Conservation (phyloP, 495 filamentous ascomycete species). For the Trichoderma orchidacearum region DNA sequence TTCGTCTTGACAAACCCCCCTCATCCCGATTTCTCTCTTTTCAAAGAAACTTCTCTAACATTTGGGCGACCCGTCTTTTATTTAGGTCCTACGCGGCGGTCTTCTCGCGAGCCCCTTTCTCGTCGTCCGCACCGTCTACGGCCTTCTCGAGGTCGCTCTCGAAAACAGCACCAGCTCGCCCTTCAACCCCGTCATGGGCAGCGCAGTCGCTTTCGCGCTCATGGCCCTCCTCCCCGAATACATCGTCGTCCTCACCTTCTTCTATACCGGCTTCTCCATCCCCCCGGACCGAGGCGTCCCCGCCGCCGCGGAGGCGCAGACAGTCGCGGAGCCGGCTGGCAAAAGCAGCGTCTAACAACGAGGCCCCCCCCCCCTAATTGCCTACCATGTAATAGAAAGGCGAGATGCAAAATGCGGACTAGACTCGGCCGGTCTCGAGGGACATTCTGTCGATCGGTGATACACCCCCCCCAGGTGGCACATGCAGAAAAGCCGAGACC, state of each 20-base stretch:
- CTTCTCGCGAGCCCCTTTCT: background rate
- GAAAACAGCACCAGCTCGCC: background rate
- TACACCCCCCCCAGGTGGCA: too few species aligned
- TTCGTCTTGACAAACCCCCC: background rate
- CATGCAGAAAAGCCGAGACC: too few species aligned
- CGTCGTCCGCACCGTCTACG: conserved; percentile 3
- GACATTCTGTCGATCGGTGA: too few species aligned
- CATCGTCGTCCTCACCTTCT: background rate
- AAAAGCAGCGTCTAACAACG: background rate
- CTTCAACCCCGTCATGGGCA: conserved; percentile 1
- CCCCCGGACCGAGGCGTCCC: background rate
- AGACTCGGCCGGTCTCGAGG: too few species aligned
- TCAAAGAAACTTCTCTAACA: background rate
- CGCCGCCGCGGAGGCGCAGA: background rate
- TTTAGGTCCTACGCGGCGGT: background rate
- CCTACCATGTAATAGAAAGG: too few species aligned
- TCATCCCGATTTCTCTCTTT: background rate
- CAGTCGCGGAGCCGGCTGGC: background rate
- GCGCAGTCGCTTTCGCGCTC: background rate
- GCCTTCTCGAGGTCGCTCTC: background rate
- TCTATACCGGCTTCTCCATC: background rate
- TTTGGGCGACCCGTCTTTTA: too few species aligned
- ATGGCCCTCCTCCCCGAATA: conserved; percentile 3
- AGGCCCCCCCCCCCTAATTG: too few species aligned
- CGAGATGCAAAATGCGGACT: too few species aligned